Conservation (phyloP, 768 basidiomycete genomes). For the Amyloporia xantha region DNA sequence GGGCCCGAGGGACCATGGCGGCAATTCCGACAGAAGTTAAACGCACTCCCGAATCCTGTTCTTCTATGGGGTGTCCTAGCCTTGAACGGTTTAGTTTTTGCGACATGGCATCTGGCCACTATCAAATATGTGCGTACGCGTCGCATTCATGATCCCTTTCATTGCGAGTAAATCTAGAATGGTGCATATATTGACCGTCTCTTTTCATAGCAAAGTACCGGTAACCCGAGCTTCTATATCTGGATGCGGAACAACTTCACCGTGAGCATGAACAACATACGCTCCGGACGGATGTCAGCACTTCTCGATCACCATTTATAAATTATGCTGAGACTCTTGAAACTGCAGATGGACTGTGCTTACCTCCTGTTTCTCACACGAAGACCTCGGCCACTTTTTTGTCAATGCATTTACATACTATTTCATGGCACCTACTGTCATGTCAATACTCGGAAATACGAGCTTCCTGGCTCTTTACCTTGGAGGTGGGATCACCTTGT, state of each 20-base stretch:
- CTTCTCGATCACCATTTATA: not conserved
- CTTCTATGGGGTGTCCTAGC: conserved; percentile 62
- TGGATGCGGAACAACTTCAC: conserved; percentile 64
- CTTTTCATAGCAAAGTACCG: conserved; percentile 11
- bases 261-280: conserved; percentile 52
- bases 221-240: conserved; percentile 31
- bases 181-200: not conserved
- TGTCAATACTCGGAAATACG: conserved; percentile 55
- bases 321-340: not conserved
- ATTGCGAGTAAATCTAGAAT: too few relatives aligned
- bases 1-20: conserved; percentile 8
- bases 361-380: conserved; percentile 68
- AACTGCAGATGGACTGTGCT: conserved; percentile 65
- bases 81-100: conserved; percentile 56
- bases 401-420: conserved; percentile 75
- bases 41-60: conserved; percentile 44
- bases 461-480: conserved; percentile 71
- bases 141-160: too few relatives aligned
- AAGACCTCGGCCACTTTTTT: conserved; percentile 52
- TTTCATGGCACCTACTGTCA: conserved; percentile 65
- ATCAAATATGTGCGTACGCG: conserved; percentile 17
- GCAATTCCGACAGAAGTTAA: conserved; percentile 29
- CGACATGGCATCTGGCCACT: conserved; percentile 41
- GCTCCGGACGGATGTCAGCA: conserved; percentile 58
- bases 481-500: conserved; percentile 39